Evolutionary conservation across 73 alveolate genomes (phyloP).

Genomic region (Uronychia setigera): DNA sequence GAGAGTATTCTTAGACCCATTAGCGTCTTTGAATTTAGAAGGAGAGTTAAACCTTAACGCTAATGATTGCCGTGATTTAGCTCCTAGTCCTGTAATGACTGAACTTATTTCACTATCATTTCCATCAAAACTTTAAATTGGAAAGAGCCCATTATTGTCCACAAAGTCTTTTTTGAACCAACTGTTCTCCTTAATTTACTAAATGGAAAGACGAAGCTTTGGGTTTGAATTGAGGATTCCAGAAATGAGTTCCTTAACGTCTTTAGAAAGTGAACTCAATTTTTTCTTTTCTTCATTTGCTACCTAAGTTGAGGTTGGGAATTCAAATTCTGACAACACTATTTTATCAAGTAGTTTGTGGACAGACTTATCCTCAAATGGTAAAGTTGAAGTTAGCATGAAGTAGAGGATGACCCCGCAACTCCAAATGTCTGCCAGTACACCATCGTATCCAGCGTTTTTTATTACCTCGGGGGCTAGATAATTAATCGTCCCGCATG

Average conservation of each 20-base stretch:
- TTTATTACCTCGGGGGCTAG: conserved; percentile 80
- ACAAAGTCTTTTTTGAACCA: conserved; percentile 75
- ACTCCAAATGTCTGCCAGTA: conserved; percentile 76
- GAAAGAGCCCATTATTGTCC: neutral
- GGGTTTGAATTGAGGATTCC: conserved; percentile 90
- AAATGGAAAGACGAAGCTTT: conserved; percentile 77
- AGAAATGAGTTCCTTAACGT: conserved; percentile 78
- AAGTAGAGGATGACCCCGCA: conserved; percentile 68
- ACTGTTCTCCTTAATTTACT: conserved; percentile 78
- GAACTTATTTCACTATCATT: neutral
- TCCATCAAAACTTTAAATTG: neutral
- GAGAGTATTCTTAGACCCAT: neutral
- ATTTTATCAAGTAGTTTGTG: conserved; percentile 53
- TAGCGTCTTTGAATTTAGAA: neutral
- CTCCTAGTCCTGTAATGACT: no score
- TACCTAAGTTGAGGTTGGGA: neutral
- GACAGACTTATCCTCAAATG: conserved; percentile 57
- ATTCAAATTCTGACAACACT: conserved; percentile 40
- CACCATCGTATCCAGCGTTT: conserved; percentile 78
- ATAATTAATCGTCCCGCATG: conserved; percentile 79
- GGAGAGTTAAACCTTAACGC: neutral
- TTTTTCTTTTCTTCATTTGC: neutral
- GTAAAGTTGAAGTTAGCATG: conserved; percentile 39
- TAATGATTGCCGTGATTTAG: no score
- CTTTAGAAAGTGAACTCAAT: neutral